These are phyloP conservation scores for Phaeodactylum tricornutum DNA, from an alignment of 108 stramenopile species.

Conservation along the genomic window DNA sequence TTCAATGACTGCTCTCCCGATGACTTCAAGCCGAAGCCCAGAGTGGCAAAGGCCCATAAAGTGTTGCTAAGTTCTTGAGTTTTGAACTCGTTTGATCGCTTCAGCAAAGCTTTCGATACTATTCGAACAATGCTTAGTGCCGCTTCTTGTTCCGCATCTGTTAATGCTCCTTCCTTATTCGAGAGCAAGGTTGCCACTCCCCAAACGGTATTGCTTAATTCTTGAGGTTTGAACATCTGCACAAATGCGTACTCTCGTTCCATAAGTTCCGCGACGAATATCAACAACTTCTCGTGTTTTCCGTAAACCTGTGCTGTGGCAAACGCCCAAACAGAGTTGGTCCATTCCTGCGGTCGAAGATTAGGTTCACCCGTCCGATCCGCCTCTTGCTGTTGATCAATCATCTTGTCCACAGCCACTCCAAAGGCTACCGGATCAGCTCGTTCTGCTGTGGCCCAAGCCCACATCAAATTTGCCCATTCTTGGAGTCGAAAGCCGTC, in stretches of 20 bases:
- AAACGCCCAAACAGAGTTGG: constrained; percentile 69
- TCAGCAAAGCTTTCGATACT: constrained; percentile 29
- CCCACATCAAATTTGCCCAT: constrained; percentile 52
- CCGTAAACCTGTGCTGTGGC: constrained; percentile 51
- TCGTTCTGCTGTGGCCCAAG: constrained; percentile 45
- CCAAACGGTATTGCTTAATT: constrained; percentile 63
- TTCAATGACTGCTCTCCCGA: constrained; percentile 23
- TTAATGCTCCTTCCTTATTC: constrained; percentile 14
- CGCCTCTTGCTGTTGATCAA: constrained; percentile 5
- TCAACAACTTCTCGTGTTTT: constrained; percentile 19
- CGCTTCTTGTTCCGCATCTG: constrained; percentile 9
- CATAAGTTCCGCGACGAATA: constrained; percentile 44
- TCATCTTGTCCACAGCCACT: constrained; percentile 30
- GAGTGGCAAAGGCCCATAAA: constrained; percentile 64
- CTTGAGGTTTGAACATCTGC: constrained; percentile 65
- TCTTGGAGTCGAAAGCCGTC: constrained; percentile 42
- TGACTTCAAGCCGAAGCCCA: constrained; percentile 56
- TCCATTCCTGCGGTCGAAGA: constrained; percentile 45
- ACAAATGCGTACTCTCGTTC: constrained; percentile 39
- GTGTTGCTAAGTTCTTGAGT: constrained; percentile 54
- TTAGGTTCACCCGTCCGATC: not conserved
- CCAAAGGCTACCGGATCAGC: constrained; percentile 33
- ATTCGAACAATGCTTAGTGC: constrained; percentile 46
- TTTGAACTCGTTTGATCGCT: constrained; percentile 39
- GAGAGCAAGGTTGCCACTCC: constrained; percentile 62